Evolutionary conservation across 345 rosid genomes (phyloP).

Genomic region (Kernera saxatilis): DNA sequence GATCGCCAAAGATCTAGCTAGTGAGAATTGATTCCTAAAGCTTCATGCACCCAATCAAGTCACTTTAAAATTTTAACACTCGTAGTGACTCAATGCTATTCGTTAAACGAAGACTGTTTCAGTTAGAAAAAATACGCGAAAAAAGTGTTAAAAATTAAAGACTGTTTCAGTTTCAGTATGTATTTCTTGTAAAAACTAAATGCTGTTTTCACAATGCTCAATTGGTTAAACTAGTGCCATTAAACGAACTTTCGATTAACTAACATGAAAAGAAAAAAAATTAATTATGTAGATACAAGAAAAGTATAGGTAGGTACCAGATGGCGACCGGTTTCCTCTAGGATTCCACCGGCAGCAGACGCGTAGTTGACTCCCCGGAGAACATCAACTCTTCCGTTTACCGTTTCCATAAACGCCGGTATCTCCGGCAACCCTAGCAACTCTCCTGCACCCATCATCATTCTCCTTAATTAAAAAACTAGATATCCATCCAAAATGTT

Average conservation of each 20-base stretch:
- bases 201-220: no score
- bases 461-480: background rate
- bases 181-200: no score
- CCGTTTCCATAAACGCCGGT: slow-evolving; percentile 49
- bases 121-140: no score
- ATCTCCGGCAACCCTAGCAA: slow-evolving; percentile 54
- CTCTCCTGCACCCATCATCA: slow-evolving; percentile 39
- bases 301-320: slow-evolving; percentile 24
- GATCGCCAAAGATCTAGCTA: background rate
- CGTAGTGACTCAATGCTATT: background rate
- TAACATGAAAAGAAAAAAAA: no score
- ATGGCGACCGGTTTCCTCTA: slow-evolving; percentile 59
- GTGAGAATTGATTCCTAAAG: background rate
- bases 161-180: no score
- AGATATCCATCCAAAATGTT: no score
- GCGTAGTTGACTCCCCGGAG: slow-evolving; percentile 70
- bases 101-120: background rate
- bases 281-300: no score
- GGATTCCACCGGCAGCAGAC: slow-evolving; percentile 86
- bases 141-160: no score
- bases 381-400: slow-evolving; percentile 33
- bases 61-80: background rate
- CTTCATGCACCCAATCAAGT: slow-evolving; percentile 16
- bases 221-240: no score
- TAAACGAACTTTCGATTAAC: no score